Evolutionary conservation across 805 yeast genomes (phyloP), one percentile per base, ranked within the genome.

Genomic region (Candida adriatica): DNA sequence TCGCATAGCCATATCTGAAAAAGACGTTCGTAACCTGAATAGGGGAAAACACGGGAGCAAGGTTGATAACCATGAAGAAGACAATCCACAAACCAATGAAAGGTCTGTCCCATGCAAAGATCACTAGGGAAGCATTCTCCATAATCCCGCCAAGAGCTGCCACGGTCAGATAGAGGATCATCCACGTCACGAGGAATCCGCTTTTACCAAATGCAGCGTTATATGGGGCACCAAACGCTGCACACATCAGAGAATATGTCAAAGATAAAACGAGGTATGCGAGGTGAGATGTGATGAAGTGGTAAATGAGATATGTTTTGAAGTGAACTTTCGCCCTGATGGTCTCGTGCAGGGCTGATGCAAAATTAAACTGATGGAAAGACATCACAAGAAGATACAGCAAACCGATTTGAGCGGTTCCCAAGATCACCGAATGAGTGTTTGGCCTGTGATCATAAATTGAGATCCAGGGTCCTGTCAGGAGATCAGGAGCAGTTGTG

Each of bases 111-210:
- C 61, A 27, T 9, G 75, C 57, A 31, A 77, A 58, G 9, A 66
- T 49, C 10, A 74, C 24, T 46, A 73, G 51, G 1, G 75, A 75
- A 37, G 66, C 58, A 34, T 74, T 70, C 53, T 81, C 87, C 46
- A 74, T 76, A 18, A 75, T 71, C 17, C 75, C 67, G 34, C 88
- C 90, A 18, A 79, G 73, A 0, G 84, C 79, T 35, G 73, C 51
- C 79, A 80, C 76, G 7, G 80, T 68, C 27, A 79, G 41, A 43
- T 51, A 80, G 6, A 70, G 56, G 20, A 69, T 45, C 68, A 75
- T 66, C 88, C 87, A 81, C 37, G 62, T 63, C 2, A 79, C 78
- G 17, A 80, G 61, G 52, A 79, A 79, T 1, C 87, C 87, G 4
- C 76, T 62, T 10, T 53, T 58, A 1, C 81, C 83, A 60, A 71